Evolutionary conservation across 148 eudicot genomes (phyloP).

Genomic region (Heliosperma pusillum): DNA sequence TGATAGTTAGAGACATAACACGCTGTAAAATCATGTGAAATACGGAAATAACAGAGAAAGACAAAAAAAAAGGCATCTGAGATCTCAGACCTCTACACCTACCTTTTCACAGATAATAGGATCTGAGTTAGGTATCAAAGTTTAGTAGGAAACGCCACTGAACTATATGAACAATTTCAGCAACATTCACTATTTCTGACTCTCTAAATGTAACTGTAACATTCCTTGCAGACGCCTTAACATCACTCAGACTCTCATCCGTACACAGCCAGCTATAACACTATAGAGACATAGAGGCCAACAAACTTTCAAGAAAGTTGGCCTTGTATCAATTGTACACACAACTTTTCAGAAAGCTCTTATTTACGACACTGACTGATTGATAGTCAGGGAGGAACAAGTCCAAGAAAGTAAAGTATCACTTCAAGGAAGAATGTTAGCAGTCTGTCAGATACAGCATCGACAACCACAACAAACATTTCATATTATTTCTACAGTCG

Average conservation of each 20-base stretch:
- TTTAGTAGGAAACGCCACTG: neutral
- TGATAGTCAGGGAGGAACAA: neutral
- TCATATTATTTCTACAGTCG: too few relatives aligned
- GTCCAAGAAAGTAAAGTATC: neutral
- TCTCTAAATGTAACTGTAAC: neutral
- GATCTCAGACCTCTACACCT: neutral
- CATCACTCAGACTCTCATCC: neutral
- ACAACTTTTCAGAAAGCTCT: neutral
- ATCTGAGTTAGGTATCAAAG: neutral
- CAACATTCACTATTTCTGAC: neutral
- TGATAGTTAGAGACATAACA: neutral
- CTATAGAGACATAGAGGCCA: constrained; percentile 3
- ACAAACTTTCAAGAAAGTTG: neutral
- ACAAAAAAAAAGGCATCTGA: neutral
- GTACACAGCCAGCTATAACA: neutral
- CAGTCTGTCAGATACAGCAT: neutral
- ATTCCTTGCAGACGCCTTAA: neutral
- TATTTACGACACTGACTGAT: neutral
- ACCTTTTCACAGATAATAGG: neutral
- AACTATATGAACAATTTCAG: neutral
- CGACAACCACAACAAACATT: neutral
- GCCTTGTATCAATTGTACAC: neutral
- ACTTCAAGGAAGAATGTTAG: neutral
- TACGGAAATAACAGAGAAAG: neutral
- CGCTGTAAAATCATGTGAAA: neutral